These are phyloP conservation scores for Penicillium silybi DNA, from an alignment of 495 filamentous ascomycete genomes.

Conservation along the genomic window DNA sequence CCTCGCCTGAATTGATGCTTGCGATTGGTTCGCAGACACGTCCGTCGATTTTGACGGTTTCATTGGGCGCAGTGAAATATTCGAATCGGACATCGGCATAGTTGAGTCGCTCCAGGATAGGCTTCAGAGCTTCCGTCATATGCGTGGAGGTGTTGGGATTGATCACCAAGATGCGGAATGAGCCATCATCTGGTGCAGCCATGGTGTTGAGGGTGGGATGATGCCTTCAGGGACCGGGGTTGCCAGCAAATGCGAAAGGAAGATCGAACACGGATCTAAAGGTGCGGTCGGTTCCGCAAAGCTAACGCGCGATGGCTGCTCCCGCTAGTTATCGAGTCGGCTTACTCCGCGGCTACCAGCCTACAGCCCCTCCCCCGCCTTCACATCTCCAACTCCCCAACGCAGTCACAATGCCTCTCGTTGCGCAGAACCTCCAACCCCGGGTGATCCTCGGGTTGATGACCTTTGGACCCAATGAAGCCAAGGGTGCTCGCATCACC, in stretches of 20 bases:
- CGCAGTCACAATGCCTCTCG: constrained; percentile 47
- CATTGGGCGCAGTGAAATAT: constrained; percentile 54
- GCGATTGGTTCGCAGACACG: constrained; percentile 27
- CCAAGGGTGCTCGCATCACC: constrained; percentile 65
- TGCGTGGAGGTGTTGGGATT: constrained; percentile 83
- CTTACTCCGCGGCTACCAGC: no score
- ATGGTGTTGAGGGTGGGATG: constrained; percentile 7
- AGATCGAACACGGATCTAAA: neutral
- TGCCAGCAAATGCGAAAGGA: neutral
- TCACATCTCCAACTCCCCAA: constrained; percentile 4
- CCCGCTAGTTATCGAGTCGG: constrained; percentile 18
- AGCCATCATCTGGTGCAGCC: constrained; percentile 8
- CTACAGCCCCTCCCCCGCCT: constrained; percentile 4
- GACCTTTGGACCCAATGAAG: constrained; percentile 53
- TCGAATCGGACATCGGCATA: constrained; percentile 46
- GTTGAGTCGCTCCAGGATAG: constrained; percentile 53
- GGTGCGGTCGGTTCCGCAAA: constrained; percentile 9
- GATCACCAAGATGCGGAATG: constrained; percentile 65
- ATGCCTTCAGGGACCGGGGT: neutral
- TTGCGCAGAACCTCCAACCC: constrained; percentile 46
- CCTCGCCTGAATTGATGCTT: constrained; percentile 47
- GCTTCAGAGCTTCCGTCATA: constrained; percentile 75
- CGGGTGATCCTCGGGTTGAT: constrained; percentile 58
- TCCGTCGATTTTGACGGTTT: constrained; percentile 28
- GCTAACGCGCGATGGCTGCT: neutral